A percentile compares a stretch with the other conserved stretches of the same genome.
phyloP scores from a whole-genome alignment of 2,329 filamentous ascomycete genomes.

The Fusarium buxicola region DNA sequence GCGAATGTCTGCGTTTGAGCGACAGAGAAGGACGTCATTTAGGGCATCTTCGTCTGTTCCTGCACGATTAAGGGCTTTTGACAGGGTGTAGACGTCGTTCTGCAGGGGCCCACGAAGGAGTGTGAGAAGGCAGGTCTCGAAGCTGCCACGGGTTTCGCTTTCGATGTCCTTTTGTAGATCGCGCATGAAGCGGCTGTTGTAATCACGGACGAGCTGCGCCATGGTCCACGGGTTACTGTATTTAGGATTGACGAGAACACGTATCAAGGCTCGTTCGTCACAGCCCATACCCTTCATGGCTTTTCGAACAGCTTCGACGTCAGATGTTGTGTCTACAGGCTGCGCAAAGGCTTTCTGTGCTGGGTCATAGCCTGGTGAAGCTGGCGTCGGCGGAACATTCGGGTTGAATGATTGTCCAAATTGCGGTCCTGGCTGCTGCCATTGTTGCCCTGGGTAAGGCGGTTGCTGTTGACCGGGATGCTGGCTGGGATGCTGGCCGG shows the following conservation, averaged over 20 bases:
- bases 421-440: slow-evolving; percentile 34
- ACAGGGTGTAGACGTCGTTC: slow-evolving; percentile 48
- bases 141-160: slow-evolving; percentile 48
- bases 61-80: slow-evolving; percentile 47
- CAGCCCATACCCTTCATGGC: slow-evolving; percentile 54
- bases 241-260: slow-evolving; percentile 46
- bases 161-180: slow-evolving; percentile 50
- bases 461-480: slow-evolving; percentile 13
- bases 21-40: slow-evolving; percentile 51
- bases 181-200: slow-evolving; percentile 50
- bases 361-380: slow-evolving; percentile 47
- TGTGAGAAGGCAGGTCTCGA: slow-evolving; percentile 48
- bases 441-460: slow-evolving; percentile 32
- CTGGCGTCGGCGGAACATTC: slow-evolving; percentile 38
- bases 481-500: slow-evolving; percentile 11
- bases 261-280: slow-evolving; percentile 48
- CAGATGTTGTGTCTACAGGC: slow-evolving; percentile 47
- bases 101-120: slow-evolving; percentile 48
- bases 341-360: slow-evolving; percentile 41
- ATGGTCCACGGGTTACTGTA: slow-evolving; percentile 51
- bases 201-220: slow-evolving; percentile 48
- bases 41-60: slow-evolving; percentile 52
- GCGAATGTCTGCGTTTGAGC: slow-evolving; percentile 52
- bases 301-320: slow-evolving; percentile 48
- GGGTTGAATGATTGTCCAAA: slow-evolving; percentile 19